Evolutionary conservation across 2,329 filamentous ascomycete genomes (phyloP), one percentile per base, ranked within the genome.

Genomic region (Fusarium sp.): DNA sequence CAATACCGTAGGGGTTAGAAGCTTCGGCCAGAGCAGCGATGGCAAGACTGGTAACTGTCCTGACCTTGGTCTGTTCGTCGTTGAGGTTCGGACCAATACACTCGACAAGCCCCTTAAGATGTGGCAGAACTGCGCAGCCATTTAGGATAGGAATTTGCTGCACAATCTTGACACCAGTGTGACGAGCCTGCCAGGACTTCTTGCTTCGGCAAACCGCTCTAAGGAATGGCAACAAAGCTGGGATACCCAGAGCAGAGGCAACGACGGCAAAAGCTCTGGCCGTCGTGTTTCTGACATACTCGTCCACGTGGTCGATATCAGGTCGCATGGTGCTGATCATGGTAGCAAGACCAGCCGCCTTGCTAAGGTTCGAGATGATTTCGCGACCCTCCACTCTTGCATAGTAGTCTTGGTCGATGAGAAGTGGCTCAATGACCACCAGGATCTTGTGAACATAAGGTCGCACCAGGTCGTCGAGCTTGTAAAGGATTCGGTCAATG

Each of bases 271-370:
- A 99, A 2, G 97, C 97, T 86, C 97, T 90, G 64, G 97, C 97
- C 2, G 97, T 99, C 2, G 97, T 99, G 84, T 99, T 99, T 81
- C 97, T 92, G 14, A 99, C 97, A 81, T 99, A 99, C 83, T 99
- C 97, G 79, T 99, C 97, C 30, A 97, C 94, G 79, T 99, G 97
- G 79, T 99, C 97, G 76, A 99, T 98, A 89, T 99, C 97, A 0
- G 97, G 97, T 80, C 97, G 90, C 97, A 99, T 99, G 10, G 95
- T 98, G 85, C 95, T 98, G 82, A 99, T 99, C 97, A 99, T 99
- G 77, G 97, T 97, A 20, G 97, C 97, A 64, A 99, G 90, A 81
- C 97, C 97, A 72, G 97, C 97, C 27, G 97, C 97, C 84, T 99
- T 99, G 81, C 94, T 94, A 59, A 99, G 90, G 82, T 99, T 99